These are phyloP conservation scores for Didymosphaeria variabile DNA, from an alignment of 2,329 filamentous ascomycete genomes.

Conservation along the genomic window DNA sequence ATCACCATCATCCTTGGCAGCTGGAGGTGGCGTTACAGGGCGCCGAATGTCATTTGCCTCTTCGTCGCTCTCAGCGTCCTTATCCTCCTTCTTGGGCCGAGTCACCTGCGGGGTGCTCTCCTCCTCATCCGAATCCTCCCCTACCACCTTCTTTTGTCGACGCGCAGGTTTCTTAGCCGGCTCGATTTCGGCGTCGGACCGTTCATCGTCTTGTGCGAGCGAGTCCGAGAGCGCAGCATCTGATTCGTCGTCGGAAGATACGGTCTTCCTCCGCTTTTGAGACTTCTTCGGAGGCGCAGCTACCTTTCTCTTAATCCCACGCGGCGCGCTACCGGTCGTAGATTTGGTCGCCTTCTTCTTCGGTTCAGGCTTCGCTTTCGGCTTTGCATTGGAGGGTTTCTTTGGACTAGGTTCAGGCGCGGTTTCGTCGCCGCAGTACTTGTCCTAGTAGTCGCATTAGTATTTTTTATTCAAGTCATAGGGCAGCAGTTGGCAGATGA, in stretches of 20 bases:
- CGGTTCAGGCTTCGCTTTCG: conserved; percentile 30
- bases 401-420: conserved; percentile 29
- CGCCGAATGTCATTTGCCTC: conserved; percentile 24
- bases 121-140: conserved; percentile 42
- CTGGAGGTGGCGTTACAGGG: conserved; percentile 20
- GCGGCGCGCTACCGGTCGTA: conserved; percentile 18
- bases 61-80: conserved; percentile 30
- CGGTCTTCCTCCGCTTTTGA: conserved; percentile 42
- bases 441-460: conserved; percentile 31
- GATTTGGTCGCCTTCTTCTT: conserved; percentile 33
- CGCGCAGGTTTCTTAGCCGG: conserved; percentile 35
- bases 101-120: conserved; percentile 22
- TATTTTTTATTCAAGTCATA: background rate
- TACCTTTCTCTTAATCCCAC: conserved; percentile 45
- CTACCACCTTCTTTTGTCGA: conserved; percentile 36
- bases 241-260: conserved; percentile 42
- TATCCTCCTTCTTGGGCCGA: conserved; percentile 21
- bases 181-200: conserved; percentile 39
- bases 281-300: conserved; percentile 38
- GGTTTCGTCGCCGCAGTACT: conserved; percentile 38
- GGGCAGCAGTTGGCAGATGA: background rate
- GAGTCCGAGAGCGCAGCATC: conserved; percentile 33
- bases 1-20: conserved; percentile 46
- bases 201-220: conserved; percentile 17
- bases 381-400: conserved; percentile 30